Evolutionary conservation across 106 monocot species (phyloP), one percentile per base, ranked within the genome.

Genomic region (Narthecium ossifragum): DNA sequence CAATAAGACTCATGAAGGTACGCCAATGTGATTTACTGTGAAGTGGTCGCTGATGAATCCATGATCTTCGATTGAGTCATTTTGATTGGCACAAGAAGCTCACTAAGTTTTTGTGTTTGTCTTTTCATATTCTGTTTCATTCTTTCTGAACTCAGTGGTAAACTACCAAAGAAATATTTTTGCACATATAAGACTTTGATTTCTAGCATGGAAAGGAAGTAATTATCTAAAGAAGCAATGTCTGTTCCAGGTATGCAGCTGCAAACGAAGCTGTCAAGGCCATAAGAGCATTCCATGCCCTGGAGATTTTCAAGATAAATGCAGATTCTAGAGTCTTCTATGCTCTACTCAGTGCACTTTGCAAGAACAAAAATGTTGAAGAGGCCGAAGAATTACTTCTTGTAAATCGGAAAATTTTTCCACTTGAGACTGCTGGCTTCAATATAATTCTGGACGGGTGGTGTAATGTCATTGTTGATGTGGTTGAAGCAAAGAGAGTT

Each of bases 381-480:
- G 90, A 96, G 62, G 90, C 96, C 37, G 90, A 96, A 47, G 75
- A 87, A 43, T 63, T 96, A 24, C 86, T 96, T 49, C 78, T 84
- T 49, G 18, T 28, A 2, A 84, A 81, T 43, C 31, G 33, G 49
- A 83, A 83, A 63, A 55, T 65, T 57, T 90, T 84, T 49, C 96
- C 96, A 8, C 83, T 87, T 34, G 68, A 71, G 73, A 63, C 81
- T 1, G 78, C 78, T 51, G 75, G 86, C 23, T 90, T 96, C 75
- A 96, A 96, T 43, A 73, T 90, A 45, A 65, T 90, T 58, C 64
- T 90, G 18, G 34, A 87, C 60, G 86, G 78, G 1, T 90, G 90
- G 86, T 93, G 93, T 51, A 82, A 88, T 53, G 63, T 75, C 21
- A 54, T 83, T 30, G 52, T 70, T 51, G 90, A 90, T 69, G 26